Evolutionary conservation across 495 filamentous ascomycete species (phyloP).

Genomic region (Penicillium atrosanguineum): DNA sequence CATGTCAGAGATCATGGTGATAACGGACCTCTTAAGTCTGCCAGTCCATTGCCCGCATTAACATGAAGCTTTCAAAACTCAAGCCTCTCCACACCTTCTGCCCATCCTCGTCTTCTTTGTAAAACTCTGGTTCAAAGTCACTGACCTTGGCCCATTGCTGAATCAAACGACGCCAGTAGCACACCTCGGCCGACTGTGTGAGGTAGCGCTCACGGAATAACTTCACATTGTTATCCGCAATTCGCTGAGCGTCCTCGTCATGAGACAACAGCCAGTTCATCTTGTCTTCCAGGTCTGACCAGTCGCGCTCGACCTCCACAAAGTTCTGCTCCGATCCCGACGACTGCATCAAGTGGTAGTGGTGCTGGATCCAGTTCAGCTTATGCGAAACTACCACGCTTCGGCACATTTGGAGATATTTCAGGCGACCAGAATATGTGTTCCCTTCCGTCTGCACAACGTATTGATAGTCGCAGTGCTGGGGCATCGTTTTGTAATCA

Average conservation of each 20-base stretch:
- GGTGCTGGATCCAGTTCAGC: conserved; percentile 18
- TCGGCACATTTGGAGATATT: conserved; percentile 49
- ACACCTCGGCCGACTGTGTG: conserved; percentile 47
- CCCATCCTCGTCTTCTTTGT: conserved; percentile 11
- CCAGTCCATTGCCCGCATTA: conserved; percentile 15
- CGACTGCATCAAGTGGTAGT: conserved; percentile 9
- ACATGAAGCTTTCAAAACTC: conserved; percentile 17
- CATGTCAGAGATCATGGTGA: neutral
- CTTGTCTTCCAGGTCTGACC: conserved; percentile 38
- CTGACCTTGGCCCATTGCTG: conserved; percentile 31
- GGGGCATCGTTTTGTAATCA: conserved; percentile 20
- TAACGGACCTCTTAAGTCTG: conserved; percentile 4
- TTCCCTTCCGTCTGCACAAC: conserved; percentile 45
- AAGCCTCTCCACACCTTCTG: conserved; percentile 21
- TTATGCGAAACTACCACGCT: conserved; percentile 39
- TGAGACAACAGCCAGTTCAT: conserved; percentile 37
- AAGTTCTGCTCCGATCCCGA: conserved; percentile 50
- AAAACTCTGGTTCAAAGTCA: conserved; percentile 21
- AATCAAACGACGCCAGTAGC: conserved; percentile 44
- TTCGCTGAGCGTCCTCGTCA: conserved; percentile 36
- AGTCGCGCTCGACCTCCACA: conserved; percentile 46
- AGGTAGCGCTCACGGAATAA: conserved; percentile 47
- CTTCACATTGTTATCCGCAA: conserved; percentile 42
- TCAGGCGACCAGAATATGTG: conserved; percentile 43
- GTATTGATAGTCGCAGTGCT: conserved; percentile 30